Evolutionary conservation across 23 red algal genomes (phyloP).

Genomic region (Gracilaria caudata): DNA sequence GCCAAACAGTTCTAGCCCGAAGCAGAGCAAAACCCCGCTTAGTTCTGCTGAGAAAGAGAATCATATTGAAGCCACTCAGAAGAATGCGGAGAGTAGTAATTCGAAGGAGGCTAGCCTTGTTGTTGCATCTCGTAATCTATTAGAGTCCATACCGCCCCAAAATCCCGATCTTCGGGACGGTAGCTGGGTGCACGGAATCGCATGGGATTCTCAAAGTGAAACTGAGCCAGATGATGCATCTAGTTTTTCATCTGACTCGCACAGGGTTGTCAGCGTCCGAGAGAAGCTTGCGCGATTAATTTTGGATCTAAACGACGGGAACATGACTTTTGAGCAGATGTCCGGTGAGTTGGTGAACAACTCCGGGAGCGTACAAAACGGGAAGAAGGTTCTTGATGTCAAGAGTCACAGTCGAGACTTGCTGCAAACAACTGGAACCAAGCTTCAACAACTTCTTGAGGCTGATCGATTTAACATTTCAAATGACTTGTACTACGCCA

Average conservation of each 20-base stretch:
- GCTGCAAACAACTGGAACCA: slow-evolving; percentile 36
- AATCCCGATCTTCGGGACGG: slow-evolving; percentile 62
- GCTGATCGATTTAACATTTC: slow-evolving; percentile 76
- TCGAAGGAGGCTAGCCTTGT: not conserved
- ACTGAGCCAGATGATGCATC: slow-evolving; percentile 23
- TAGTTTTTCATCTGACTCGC: not conserved
- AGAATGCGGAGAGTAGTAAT: not conserved
- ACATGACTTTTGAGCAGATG: slow-evolving; percentile 67
- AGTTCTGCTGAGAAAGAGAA: not conserved
- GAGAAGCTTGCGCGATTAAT: slow-evolving; percentile 49
- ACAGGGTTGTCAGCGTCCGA: not conserved
- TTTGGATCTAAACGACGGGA: slow-evolving; percentile 73
- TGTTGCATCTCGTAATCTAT: not conserved
- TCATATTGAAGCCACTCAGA: not conserved
- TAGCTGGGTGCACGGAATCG: slow-evolving; percentile 67
- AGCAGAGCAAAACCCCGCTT: not conserved
- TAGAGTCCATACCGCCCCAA: slow-evolving; percentile 35
- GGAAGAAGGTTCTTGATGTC: slow-evolving; percentile 21
- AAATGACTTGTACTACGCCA: slow-evolving; percentile 79
- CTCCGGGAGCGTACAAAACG: not conserved
- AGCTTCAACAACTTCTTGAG: slow-evolving; percentile 42
- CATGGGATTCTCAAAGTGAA: slow-evolving; percentile 71
- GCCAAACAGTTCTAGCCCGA: not conserved
- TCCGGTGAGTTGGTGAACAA: slow-evolving; percentile 6
- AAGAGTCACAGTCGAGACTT: slow-evolving; percentile 16